Conservation (phyloP, 768 basidiomycete species). For the Pisolithus tinctorius region DNA sequence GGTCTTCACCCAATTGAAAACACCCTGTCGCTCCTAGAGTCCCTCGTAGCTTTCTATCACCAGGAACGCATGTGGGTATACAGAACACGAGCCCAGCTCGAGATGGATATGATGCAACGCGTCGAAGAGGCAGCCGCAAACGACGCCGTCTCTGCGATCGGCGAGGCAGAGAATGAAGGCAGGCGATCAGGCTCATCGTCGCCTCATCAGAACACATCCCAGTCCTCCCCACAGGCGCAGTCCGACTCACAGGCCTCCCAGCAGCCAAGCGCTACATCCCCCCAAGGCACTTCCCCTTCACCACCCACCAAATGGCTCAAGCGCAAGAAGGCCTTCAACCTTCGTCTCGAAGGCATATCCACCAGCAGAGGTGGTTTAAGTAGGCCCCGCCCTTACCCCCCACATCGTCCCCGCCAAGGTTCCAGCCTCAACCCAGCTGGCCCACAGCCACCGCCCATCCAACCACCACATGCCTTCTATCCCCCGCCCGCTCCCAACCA, state of each 20-base stretch:
- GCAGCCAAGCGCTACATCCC: conserved; percentile 18
- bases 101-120: conserved; percentile 34
- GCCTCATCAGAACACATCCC: conserved; percentile 1
- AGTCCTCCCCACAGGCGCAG: conserved; percentile 6
- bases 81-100: conserved; percentile 55
- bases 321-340: conserved; percentile 54
- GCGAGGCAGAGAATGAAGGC: conserved; percentile 12
- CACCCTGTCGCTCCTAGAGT: conserved; percentile 56
- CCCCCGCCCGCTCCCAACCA: conserved; percentile 23
- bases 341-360: conserved; percentile 41
- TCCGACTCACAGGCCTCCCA: conserved; percentile 11
- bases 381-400: conserved; percentile 17
- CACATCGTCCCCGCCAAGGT: conserved; percentile 24
- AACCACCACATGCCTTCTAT: conserved; percentile 19
- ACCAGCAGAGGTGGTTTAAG: conserved; percentile 20
- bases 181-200: conserved; percentile 7
- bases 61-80: conserved; percentile 69
- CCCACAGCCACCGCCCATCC: conserved; percentile 17
- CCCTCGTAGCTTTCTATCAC: conserved; percentile 61
- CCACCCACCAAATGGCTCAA: conserved; percentile 40
- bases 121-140: conserved; percentile 4
- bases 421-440: conserved; percentile 24
- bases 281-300: conserved; percentile 25
- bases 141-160: conserved; percentile 1
- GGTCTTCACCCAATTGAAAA: conserved; percentile 33